Evolutionary conservation across 805 yeast genomes (phyloP), one percentile per base, ranked within the genome.

Genomic region (Monosporozyma servazzii): DNA sequence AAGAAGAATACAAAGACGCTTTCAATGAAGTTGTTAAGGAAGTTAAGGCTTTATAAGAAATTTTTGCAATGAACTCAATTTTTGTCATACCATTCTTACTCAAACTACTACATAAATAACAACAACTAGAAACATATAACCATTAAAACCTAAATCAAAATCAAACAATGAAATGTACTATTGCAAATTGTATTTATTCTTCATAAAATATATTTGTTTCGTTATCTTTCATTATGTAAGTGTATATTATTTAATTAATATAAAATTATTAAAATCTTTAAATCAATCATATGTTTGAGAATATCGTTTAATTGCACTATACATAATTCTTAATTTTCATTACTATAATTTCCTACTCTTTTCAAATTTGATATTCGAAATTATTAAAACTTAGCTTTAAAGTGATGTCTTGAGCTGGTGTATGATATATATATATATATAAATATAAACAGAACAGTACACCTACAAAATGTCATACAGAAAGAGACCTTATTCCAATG

Each of bases 11-110:
- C 78, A 86, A 88, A 71, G 96, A 90, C 71, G 70, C 82, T 54
- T 93, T 79, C 66, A 97, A 93, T 69, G 99, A 91, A 71, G 81
- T 91, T 55, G 95, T 88, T 60, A 90, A 86, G 79, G 97, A 91
- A 75, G 87, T 91, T 58, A 61, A 61, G 54, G 62, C 68, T 52
- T 62, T 68, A 54, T 65, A 58, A 60, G 51, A 45, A 40, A 25
- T 21, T 23, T 37, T 23, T 17, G 27, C 45, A 46, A 37, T 37
- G 9, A 18, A 8, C 23, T 18, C 21, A 37, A 18, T 6, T n/a
- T 36, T 36, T n/a, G 40, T 36, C 40, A 15, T 36, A 36, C 21
- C 30, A 48, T 42, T 37, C 29, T n/a, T 36, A 42, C n/a, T 33
- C 37, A 17, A 33, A 33, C 15, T 33, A 33, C 37, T 33, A 33